These are phyloP conservation scores for Linanthus parryae DNA, from an alignment of 148 eudicot species.

Conservation along the genomic window DNA sequence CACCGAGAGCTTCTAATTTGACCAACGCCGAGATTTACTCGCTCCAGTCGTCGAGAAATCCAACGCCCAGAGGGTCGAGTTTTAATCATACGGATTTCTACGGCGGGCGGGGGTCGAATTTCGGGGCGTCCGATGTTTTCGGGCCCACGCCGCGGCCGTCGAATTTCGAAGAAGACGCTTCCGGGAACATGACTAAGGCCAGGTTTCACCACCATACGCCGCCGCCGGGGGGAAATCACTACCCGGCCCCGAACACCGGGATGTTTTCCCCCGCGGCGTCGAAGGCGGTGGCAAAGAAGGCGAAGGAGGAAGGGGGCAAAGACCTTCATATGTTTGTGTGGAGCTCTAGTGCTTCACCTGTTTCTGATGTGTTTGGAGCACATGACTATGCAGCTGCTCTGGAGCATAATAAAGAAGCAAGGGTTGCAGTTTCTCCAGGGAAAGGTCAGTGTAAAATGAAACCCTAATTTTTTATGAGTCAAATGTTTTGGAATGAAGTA, in stretches of 20 bases:
- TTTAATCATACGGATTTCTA: slow-evolving; percentile 77
- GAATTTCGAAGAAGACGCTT: too few relatives aligned
- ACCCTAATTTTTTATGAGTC: too few relatives aligned
- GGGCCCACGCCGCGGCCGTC: slow-evolving; percentile 64
- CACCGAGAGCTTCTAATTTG: slow-evolving; percentile 69
- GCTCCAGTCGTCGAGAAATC: slow-evolving; percentile 63
- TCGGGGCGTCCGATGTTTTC: slow-evolving; percentile 38
- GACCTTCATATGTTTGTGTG: slow-evolving; percentile 81
- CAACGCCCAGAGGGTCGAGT: slow-evolving; percentile 78
- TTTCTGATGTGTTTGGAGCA: slow-evolving; percentile 74
- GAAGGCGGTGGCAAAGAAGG: slow-evolving; percentile 29
- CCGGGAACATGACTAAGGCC: slow-evolving; percentile 46
- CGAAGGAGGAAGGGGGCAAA: slow-evolving; percentile 47
- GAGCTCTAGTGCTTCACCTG: slow-evolving; percentile 74
- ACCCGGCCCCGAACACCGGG: slow-evolving; percentile 66
- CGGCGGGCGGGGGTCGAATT: slow-evolving; percentile 56
- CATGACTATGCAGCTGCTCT: slow-evolving; percentile 60
- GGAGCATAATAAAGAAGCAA: too few relatives aligned
- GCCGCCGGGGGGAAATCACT: slow-evolving; percentile 42
- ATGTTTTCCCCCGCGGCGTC: slow-evolving; percentile 55
- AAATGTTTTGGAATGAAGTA: too few relatives aligned
- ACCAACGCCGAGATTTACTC: slow-evolving; percentile 84
- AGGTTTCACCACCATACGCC: slow-evolving; percentile 25
- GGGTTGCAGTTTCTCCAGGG: too few relatives aligned
- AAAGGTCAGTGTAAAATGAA: too few relatives aligned